A percentile compares a stretch with the other conserved stretches of the same genome.
Evolutionary conservation across 371 early-diverging fungal species (phyloP).

Genomic region (Chytridiales sp.): DNA sequence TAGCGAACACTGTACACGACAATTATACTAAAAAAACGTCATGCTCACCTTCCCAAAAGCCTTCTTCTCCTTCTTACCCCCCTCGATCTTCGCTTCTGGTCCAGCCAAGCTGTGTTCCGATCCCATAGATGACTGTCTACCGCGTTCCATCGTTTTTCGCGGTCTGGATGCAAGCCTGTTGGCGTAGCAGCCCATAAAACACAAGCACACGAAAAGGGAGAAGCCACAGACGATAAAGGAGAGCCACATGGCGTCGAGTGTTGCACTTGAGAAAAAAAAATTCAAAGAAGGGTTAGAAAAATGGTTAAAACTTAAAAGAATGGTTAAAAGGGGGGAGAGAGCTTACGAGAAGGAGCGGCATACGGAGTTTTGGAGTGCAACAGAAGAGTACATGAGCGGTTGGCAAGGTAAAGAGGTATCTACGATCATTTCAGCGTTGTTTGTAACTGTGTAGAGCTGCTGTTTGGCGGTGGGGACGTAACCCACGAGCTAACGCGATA

Average conservation of each 20-base stretch:
- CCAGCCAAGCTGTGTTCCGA: no score
- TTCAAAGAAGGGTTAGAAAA: neutral
- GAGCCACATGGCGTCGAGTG: slow-evolving; percentile 22
- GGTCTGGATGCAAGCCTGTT: slow-evolving; percentile 12
- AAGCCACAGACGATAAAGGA: slow-evolving; percentile 17
- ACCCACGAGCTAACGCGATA: no score
- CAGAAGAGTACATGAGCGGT: slow-evolving; percentile 1
- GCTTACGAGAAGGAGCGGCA: slow-evolving; percentile 10
- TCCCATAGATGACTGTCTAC: no score
- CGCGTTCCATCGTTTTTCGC: neutral
- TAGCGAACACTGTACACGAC: no score
- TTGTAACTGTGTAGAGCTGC: neutral
- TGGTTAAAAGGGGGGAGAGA: neutral
- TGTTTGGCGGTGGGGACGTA: slow-evolving; percentile 1
- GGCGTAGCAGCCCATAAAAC: slow-evolving; percentile 12
- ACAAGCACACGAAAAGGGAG: slow-evolving; percentile 11
- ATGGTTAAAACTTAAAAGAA: neutral
- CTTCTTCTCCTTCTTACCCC: no score
- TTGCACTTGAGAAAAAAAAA: neutral
- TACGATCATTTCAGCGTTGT: neutral
- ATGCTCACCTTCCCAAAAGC: no score
- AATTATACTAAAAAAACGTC: no score
- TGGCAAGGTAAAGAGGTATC: slow-evolving; percentile 2
- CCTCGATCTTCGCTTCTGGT: no score
- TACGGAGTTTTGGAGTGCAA: slow-evolving; percentile 10